These are phyloP conservation scores for Pulveroboletus sp. DNA, from an alignment of 1,284 basidiomycete genomes.

Conservation along the genomic window DNA sequence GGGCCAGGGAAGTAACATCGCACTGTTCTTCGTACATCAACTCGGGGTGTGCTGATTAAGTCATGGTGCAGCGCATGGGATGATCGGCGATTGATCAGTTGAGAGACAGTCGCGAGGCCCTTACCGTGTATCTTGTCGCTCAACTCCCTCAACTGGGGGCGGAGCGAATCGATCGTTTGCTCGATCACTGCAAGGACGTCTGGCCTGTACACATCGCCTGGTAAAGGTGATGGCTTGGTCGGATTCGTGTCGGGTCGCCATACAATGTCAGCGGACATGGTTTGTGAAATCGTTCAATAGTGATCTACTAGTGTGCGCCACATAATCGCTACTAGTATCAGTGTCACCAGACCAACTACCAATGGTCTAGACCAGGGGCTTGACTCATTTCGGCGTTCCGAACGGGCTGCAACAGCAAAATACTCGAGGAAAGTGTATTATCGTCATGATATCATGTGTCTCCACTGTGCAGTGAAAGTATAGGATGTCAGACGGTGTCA, in stretches of 20 bases:
- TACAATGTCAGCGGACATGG: conserved; percentile 27
- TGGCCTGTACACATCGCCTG: conserved; percentile 36
- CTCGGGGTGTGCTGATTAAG: conserved; percentile 65
- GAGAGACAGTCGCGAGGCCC: background rate
- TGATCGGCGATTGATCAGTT: conserved; percentile 5
- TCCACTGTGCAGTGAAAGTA: no score
- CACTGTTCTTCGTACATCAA: conserved; percentile 58
- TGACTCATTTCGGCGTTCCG: background rate
- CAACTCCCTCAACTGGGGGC: conserved; percentile 56
- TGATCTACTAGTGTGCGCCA: no score
- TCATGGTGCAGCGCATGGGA: background rate
- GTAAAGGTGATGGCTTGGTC: conserved; percentile 20
- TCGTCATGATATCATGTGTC: no score
- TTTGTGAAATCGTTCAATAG: background rate
- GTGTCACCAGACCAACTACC: no score
- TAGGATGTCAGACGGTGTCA: no score
- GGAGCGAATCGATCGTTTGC: conserved; percentile 52
- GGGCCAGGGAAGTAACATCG: conserved; percentile 19
- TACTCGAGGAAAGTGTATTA: background rate
- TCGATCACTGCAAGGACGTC: conserved; percentile 58
- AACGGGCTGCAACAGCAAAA: background rate
- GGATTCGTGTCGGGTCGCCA: conserved; percentile 32
- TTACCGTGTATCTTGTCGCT: conserved; percentile 72
- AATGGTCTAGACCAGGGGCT: no score
- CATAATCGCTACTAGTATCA: no score